These are phyloP conservation scores for Chaetomium fimeti DNA, from an alignment of 495 filamentous ascomycete genomes.

Conservation along the genomic window DNA sequence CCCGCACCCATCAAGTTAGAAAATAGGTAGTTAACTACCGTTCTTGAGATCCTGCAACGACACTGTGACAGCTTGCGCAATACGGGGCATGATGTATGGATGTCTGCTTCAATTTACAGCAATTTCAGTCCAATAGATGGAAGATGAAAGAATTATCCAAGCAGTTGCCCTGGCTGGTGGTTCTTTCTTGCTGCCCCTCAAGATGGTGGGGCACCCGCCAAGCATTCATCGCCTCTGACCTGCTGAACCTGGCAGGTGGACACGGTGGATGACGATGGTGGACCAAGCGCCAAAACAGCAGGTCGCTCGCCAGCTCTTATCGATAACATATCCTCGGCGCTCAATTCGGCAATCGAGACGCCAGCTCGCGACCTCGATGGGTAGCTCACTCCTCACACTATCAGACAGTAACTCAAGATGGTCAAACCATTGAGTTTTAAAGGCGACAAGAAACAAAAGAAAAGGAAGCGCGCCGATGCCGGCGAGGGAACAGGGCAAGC, in stretches of 20 bases:
- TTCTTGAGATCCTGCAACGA: constrained; percentile 53
- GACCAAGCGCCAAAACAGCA: neutral
- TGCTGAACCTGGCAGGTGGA: constrained; percentile 20
- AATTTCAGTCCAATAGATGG: neutral
- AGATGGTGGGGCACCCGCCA: constrained; percentile 23
- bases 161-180: constrained; percentile 2
- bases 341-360: neutral
- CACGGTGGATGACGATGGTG: constrained; percentile 9
- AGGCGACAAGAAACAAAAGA: constrained; percentile 93
- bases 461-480: constrained; percentile 67
- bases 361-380: neutral
- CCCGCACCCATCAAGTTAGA: neutral
- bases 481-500: constrained; percentile 37
- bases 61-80: constrained; percentile 51
- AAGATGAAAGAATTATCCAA: neutral
- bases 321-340: constrained; percentile 13
- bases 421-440: constrained; percentile 90
- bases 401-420: constrained; percentile 40
- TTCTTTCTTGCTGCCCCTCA: constrained; percentile 13
- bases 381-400: neutral
- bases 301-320: constrained; percentile 9
- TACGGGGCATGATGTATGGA: constrained; percentile 38
- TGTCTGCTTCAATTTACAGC: neutral
- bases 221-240: constrained; percentile 18
- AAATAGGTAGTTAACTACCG: constrained; percentile 34